Evolutionary conservation across 2,329 filamentous ascomycete genomes (phyloP).

Genomic region (Phoma sp.): DNA sequence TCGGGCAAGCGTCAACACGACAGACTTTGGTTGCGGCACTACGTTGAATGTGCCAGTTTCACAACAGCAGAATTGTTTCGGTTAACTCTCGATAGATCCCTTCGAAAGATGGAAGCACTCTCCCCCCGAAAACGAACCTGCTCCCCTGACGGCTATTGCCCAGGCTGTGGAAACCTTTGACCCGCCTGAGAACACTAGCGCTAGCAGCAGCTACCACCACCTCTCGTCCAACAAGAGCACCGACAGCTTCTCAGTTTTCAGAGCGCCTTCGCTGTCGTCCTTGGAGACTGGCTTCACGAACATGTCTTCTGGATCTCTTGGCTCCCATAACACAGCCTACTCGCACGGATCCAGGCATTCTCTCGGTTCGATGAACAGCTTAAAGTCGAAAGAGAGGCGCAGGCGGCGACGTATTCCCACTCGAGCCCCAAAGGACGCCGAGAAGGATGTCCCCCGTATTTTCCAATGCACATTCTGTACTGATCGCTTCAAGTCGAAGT

Average conservation of each 20-base stretch:
- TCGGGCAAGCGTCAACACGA: not conserved
- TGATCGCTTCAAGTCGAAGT: conserved; percentile 51
- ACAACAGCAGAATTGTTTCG: conserved; percentile 35
- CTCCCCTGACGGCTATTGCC: conserved; percentile 68
- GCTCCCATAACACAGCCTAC: conserved; percentile 64
- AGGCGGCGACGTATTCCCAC: conserved; percentile 60
- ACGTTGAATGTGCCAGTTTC: conserved; percentile 13
- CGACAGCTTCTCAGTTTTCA: conserved; percentile 58
- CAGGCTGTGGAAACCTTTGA: conserved; percentile 61
- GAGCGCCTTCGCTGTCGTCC: conserved; percentile 62
- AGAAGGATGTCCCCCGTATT: conserved; percentile 30
- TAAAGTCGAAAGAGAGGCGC: conserved; percentile 63
- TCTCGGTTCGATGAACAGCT: conserved; percentile 63
- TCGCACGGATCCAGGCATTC: conserved; percentile 65
- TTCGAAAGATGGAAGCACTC: conserved; percentile 74
- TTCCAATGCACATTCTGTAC: conserved; percentile 53
- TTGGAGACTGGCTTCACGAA: conserved; percentile 59
- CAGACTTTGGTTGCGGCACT: conserved; percentile 6
- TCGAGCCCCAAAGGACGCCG: conserved; percentile 39
- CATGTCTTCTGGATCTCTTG: conserved; percentile 62
- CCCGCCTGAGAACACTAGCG: conserved; percentile 38
- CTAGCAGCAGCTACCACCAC: conserved; percentile 55
- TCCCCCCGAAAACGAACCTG: conserved; percentile 74
- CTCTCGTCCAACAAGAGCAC: conserved; percentile 58
- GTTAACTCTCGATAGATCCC: conserved; percentile 63